Base-by-base conservation (phyloP, 2,329 filamentous ascomycete genomes). In the Colletotrichum shisoi region DNA sequence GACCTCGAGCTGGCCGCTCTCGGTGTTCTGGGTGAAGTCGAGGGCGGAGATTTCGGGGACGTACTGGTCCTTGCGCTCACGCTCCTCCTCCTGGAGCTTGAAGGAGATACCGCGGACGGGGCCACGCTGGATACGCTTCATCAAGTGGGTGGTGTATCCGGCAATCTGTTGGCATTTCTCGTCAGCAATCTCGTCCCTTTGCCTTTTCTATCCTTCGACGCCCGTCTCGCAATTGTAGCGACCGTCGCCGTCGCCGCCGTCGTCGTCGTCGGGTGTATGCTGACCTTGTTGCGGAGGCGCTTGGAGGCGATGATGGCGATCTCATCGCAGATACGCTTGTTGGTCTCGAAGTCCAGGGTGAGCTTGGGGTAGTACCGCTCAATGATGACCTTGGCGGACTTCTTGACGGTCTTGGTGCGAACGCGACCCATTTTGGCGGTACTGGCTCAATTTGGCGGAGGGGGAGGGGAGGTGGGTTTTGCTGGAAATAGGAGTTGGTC, bases 51-150 rank as follows among this genome's bases (percentile, higher is more conserved):
- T 88, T 86, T 99, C 95, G 79, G 95, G 95, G 74, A 99, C 95
- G 87, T 97, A 99, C 88, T 99, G 95, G 87, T 99, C 95, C 92
- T 99, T 99, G 82, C 95, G 91, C 87, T 99, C 95, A 89, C 95
- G 93, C 91, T 99, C 95, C 88, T 99, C 95, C 87, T 99, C 95
- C 87, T 99, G 95, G 70, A 99, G 92, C 90, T 99, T 99, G 94
- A 99, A 99, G 84, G 96, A 99, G 85, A 99, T 99, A 87, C 95
- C 95, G 78, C 95, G 96, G 84, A 99, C 95, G 74, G 95, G 95
- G 74, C 95, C 95, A 82, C 95, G 93, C 88, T 98, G 95, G 78
- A 99, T 99, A 84, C 95, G 95, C 91, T 98, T 98, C 96, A 99
- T 99, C 84, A 96, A 82, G 82, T 96, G 93, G 74, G 95, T 98